Conservation (phyloP, 305 asterid species). For the Solanum chacoense region DNA sequence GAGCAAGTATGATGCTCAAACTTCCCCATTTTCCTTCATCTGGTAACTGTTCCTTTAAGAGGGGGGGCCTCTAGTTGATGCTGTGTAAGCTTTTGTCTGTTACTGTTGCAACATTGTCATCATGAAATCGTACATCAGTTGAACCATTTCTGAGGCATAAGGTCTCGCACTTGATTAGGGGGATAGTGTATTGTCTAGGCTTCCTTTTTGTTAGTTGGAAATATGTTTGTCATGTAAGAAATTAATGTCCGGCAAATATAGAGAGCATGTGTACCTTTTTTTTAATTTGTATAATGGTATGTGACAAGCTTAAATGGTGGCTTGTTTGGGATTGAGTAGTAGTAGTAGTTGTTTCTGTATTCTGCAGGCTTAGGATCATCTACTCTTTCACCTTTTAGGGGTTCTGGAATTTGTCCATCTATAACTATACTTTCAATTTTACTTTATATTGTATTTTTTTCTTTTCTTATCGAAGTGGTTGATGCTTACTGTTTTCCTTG, state of each 20-base stretch:
- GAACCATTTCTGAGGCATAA: neutral
- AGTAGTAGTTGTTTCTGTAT: neutral
- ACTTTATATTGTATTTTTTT: neutral
- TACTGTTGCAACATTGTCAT: neutral
- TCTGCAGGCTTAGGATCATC: neutral
- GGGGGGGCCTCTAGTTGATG: neutral
- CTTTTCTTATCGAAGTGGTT: neutral
- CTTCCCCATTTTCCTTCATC: neutral
- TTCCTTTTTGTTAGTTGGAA: neutral
- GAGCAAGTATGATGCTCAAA: neutral
- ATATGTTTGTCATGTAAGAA: neutral
- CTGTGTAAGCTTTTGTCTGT: neutral
- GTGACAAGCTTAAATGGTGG: neutral
- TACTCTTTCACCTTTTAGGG: neutral
- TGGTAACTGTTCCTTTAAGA: neutral
- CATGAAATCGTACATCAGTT: neutral
- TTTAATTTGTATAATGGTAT: neutral
- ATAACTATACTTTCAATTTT: neutral
- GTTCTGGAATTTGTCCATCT: neutral
- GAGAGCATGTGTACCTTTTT: neutral
- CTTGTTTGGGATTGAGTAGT: neutral
- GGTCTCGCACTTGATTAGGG: neutral
- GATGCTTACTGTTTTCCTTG: neutral
- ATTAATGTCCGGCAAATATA: neutral
- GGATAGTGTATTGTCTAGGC: neutral